These are phyloP conservation scores for Antitrichia curtipendula DNA, from an alignment of 225 moss, liverwort and hornwort species.

Conservation along the genomic window DNA sequence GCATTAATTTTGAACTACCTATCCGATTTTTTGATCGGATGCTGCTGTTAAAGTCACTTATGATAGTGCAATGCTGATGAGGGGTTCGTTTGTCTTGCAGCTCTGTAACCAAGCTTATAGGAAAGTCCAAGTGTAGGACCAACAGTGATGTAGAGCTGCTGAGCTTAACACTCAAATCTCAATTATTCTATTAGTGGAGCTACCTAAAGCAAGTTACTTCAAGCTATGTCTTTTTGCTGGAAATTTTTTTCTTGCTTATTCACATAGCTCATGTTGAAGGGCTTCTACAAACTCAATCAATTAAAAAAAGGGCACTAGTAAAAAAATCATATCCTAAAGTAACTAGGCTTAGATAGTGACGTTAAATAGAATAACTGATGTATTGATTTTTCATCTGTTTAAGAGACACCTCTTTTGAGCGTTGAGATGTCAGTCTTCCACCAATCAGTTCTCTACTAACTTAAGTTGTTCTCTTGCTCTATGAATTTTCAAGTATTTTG, in stretches of 20 bases:
- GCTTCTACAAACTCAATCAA: background rate
- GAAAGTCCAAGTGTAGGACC: background rate
- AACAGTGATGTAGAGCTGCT: background rate
- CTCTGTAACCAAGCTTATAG: constrained; percentile 17
- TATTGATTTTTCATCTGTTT: background rate
- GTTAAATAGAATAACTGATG: too few relatives aligned
- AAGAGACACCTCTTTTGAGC: background rate
- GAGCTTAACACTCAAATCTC: background rate
- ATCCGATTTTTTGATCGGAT: background rate
- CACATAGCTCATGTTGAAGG: background rate
- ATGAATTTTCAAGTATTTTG: background rate
- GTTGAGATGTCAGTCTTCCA: background rate
- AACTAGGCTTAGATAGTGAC: too few relatives aligned
- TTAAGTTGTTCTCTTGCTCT: background rate
- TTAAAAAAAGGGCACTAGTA: background rate
- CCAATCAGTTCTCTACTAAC: background rate
- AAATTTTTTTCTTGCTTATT: background rate
- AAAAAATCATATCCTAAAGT: too few relatives aligned
- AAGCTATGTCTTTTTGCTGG: background rate
- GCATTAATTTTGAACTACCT: background rate
- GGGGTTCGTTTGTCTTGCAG: background rate
- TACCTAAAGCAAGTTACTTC: background rate
- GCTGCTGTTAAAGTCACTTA: background rate
- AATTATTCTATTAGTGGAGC: background rate
- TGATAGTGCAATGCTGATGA: background rate